Conservation (phyloP, 2,329 filamentous ascomycete genomes). For the Dichotomopilus funicola region DNA sequence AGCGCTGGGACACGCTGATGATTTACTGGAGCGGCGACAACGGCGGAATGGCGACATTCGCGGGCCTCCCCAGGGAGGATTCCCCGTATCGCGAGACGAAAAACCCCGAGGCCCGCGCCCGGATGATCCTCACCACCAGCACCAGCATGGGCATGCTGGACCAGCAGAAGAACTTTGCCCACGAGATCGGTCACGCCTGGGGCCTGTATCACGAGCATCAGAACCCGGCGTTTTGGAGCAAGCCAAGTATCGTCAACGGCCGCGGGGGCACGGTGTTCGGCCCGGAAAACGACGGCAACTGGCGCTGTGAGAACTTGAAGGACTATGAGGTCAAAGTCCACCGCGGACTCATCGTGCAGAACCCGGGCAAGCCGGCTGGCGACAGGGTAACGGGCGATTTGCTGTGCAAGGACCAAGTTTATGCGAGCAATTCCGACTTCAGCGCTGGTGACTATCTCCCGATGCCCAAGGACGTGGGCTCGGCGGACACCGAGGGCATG, state of each 20-base stretch:
- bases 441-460: slow-evolving; percentile 2
- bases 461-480: neutral
- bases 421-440: neutral
- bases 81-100: neutral
- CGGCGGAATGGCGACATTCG: slow-evolving; percentile 5
- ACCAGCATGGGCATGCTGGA: slow-evolving; percentile 2
- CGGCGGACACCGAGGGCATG: neutral
- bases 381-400: neutral
- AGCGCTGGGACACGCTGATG: neutral
- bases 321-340: neutral
- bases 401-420: slow-evolving; percentile 1
- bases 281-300: slow-evolving; percentile 1
- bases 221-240: slow-evolving; percentile 3
- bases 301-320: neutral
- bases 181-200: slow-evolving; percentile 6
- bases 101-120: neutral
- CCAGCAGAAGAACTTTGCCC: slow-evolving; percentile 1
- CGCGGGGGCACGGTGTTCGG: slow-evolving; percentile 1
- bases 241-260: neutral
- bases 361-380: neutral
- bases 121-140: neutral
- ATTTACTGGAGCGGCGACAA: slow-evolving; percentile 1
- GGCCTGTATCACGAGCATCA: slow-evolving; percentile 5
- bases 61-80: neutral
- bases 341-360: neutral